phyloP scores from a whole-genome alignment of 2,329 filamentous ascomycete genomes.

The Akanthomyces muscarius region DNA sequence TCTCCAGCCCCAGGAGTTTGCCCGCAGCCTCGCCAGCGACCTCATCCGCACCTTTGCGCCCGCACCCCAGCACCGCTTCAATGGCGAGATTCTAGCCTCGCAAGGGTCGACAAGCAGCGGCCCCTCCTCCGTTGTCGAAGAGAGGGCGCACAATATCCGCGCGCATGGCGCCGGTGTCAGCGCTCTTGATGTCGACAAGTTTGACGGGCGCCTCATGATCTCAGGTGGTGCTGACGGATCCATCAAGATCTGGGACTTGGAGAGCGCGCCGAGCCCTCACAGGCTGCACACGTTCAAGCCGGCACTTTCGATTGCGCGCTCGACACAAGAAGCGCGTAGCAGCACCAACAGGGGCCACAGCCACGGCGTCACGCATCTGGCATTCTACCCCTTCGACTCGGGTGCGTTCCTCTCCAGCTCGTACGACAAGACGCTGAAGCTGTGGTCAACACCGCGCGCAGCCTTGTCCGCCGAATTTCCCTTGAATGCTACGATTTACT shows the following conservation, averaged over 20 bases:
- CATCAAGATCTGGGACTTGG: conserved; percentile 83
- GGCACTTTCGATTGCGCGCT: conserved; percentile 46
- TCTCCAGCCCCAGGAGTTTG: conserved; percentile 59
- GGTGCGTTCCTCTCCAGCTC: conserved; percentile 72
- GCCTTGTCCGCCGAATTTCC: conserved; percentile 62
- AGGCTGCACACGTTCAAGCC: conserved; percentile 50
- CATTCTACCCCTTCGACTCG: conserved; percentile 75
- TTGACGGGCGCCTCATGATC: conserved; percentile 71
- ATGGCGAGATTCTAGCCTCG: conserved; percentile 41
- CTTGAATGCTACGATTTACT: conserved; percentile 65
- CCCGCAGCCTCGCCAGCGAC: conserved; percentile 59
- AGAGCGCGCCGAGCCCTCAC: conserved; percentile 49
- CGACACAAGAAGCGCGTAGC: conserved; percentile 26
- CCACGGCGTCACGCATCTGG: conserved; percentile 70
- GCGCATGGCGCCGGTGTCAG: conserved; percentile 79
- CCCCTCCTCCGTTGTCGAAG: conserved; percentile 21
- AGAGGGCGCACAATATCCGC: conserved; percentile 40
- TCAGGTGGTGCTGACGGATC: conserved; percentile 84
- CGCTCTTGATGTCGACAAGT: conserved; percentile 73
- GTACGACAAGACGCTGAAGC: conserved; percentile 72
- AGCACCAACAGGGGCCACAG: conserved; percentile 45
- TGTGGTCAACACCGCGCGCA: conserved; percentile 65
- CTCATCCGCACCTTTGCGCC: conserved; percentile 67
- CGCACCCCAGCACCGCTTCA: conserved; percentile 64
- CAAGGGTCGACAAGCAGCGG: conserved; percentile 19